A percentile compares a stretch with the other conserved stretches of the same genome.
These are phyloP conservation scores for Discostella stelligera DNA, from an alignment of 352 stramenopile species.

Conservation along the genomic window DNA sequence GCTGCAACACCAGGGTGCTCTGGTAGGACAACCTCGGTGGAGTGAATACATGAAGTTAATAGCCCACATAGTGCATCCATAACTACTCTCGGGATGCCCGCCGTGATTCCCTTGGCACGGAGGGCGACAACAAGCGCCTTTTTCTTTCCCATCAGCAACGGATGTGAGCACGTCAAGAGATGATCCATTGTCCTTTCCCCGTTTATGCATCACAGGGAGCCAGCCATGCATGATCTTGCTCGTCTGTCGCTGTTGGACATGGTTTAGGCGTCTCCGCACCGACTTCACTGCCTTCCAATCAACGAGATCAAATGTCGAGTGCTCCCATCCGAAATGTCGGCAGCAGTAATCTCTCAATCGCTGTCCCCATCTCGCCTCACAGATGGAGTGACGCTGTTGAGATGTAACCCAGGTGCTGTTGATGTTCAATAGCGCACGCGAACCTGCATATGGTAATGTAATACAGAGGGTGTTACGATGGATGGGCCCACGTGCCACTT, in stretches of 20 bases:
- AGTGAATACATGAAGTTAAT: too few relatives aligned
- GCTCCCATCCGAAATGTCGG: too few relatives aligned
- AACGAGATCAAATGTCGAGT: too few relatives aligned
- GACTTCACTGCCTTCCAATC: too few relatives aligned
- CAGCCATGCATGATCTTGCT: conserved; percentile 2
- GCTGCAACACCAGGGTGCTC: too few relatives aligned
- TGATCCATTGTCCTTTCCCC: background rate
- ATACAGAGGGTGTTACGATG: background rate
- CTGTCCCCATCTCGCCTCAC: too few relatives aligned
- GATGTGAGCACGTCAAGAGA: background rate
- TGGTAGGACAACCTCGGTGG: too few relatives aligned
- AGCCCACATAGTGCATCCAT: too few relatives aligned
- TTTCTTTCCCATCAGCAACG: background rate
- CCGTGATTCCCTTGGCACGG: too few relatives aligned
- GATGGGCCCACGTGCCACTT: background rate
- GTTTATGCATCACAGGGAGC: background rate
- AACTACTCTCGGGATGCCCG: too few relatives aligned
- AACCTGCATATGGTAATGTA: background rate
- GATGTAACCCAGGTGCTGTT: background rate
- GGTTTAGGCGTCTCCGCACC: too few relatives aligned
- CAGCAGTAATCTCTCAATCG: too few relatives aligned
- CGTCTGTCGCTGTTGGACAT: background rate
- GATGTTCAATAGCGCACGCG: background rate
- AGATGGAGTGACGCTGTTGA: background rate
- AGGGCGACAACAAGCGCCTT: background rate